A percentile compares a stretch with the other conserved stretches of the same genome.
Conservation (phyloP, 2,329 filamentous ascomycete species). For the Cucurbitaria berberidis region DNA sequence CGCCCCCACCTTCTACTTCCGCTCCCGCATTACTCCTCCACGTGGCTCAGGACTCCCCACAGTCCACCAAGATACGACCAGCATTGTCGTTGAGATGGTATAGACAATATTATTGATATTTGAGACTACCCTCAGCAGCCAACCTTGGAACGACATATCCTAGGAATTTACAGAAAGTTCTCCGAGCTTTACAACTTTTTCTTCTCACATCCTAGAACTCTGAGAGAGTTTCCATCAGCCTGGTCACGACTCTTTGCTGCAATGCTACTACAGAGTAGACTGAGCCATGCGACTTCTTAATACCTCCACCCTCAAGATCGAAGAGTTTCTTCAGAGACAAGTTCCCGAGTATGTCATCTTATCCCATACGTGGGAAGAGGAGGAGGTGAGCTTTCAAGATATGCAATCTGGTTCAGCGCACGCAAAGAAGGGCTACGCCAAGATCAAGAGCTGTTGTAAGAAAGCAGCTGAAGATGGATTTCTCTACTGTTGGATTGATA, state of each 20-base stretch:
- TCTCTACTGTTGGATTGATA: constrained; percentile 3
- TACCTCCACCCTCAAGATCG: not conserved
- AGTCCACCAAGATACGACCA: not conserved
- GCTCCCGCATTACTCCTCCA: not conserved
- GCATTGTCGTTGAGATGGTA: too few relatives aligned
- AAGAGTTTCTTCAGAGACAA: not conserved
- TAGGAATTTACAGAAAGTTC: too few relatives aligned
- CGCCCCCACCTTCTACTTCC: not conserved
- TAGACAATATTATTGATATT: too few relatives aligned
- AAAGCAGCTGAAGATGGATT: constrained; percentile 1
- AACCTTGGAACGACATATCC: too few relatives aligned
- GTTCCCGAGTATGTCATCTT: constrained; percentile 5
- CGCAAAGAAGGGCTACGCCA: not conserved
- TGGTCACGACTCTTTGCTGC: not conserved
- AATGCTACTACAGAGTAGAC: not conserved
- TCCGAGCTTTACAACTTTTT: too few relatives aligned
- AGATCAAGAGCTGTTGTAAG: not conserved
- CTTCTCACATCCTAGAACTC: too few relatives aligned
- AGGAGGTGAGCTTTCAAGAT: constrained; percentile 7
- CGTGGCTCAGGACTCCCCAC: too few relatives aligned
- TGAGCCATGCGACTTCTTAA: not conserved
- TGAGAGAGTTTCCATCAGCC: too few relatives aligned
- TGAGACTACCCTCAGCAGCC: too few relatives aligned
- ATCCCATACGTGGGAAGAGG: constrained; percentile 6
- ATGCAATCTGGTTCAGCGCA: not conserved